A percentile compares a stretch with the other conserved stretches of the same genome.
Conservation (phyloP, 768 basidiomycete genomes). For the Wakefieldia striispora region DNA sequence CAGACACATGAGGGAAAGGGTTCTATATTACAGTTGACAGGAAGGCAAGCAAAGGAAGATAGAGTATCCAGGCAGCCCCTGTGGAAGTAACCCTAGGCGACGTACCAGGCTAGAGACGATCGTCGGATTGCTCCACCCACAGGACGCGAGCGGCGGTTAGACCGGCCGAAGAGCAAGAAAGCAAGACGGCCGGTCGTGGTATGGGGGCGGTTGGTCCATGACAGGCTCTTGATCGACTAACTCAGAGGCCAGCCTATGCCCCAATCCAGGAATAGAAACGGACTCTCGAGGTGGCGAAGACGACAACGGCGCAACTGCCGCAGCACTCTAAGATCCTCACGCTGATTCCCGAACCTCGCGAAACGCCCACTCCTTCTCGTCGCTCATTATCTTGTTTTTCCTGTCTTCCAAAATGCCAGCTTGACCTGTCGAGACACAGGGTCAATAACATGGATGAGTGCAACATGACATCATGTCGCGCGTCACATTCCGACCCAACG, state of each 20-base stretch:
- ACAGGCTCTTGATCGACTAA: constrained; percentile 3
- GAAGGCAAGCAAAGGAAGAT: too few species aligned
- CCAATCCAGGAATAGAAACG: constrained; percentile 26
- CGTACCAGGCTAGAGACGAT: too few species aligned
- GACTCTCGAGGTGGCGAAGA: not conserved
- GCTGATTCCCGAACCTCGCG: constrained; percentile 40
- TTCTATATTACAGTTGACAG: too few species aligned
- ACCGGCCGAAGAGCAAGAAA: too few species aligned
- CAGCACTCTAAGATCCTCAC: not conserved
- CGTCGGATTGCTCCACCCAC: too few species aligned
- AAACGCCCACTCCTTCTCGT: constrained; percentile 58
- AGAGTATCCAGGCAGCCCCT: too few species aligned
- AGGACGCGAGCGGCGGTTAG: too few species aligned
- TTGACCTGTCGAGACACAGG: constrained; percentile 51
- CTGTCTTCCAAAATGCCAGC: constrained; percentile 80
- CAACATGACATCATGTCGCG: too few species aligned
- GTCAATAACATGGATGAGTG: constrained; percentile 2
- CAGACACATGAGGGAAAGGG: too few species aligned
- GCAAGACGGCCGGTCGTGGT: constrained; percentile 6
- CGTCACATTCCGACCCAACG: too few species aligned
- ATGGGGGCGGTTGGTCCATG: constrained; percentile 22
- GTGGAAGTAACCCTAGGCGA: too few species aligned
- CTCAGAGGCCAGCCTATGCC: constrained; percentile 11
- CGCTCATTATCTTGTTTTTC: constrained; percentile 48
- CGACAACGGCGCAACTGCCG: not conserved